A percentile compares a stretch with the other conserved stretches of the same genome.
phyloP scores from a whole-genome alignment of 768 basidiomycete species.

The Lentinula edodes region DNA sequence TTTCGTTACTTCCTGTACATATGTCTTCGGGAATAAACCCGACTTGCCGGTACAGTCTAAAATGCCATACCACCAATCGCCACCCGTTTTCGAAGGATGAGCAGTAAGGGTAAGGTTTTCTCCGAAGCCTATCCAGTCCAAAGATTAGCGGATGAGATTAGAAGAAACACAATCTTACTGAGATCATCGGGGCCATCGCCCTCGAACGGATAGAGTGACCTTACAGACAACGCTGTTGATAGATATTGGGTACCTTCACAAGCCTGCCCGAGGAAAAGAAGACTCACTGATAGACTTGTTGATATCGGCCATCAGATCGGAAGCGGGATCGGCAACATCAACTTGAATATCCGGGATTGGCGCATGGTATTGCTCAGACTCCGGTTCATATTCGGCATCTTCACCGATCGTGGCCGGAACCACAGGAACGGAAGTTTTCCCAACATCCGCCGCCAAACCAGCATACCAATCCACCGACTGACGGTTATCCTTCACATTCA shows the following conservation, averaged over 20 bases:
- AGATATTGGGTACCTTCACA: not conserved
- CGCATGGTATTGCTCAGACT: slow-evolving; percentile 13
- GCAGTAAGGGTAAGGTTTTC: slow-evolving; percentile 76
- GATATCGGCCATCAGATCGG: slow-evolving; percentile 66
- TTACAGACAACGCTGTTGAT: slow-evolving; percentile 59
- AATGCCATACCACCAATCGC: slow-evolving; percentile 94
- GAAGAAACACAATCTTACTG: slow-evolving; percentile 40
- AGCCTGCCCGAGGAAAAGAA: not conserved
- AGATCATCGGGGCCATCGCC: slow-evolving; percentile 88
- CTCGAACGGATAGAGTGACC: slow-evolving; percentile 80
- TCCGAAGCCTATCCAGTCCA: slow-evolving; percentile 54
- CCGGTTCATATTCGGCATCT: slow-evolving; percentile 30
- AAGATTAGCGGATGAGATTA: not conserved
- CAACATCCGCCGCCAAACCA: slow-evolving; percentile 73
- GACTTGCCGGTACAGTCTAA: slow-evolving; percentile 55
- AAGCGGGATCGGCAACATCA: slow-evolving; percentile 31
- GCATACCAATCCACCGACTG: slow-evolving; percentile 92
- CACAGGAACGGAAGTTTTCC: slow-evolving; percentile 26
- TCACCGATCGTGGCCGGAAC: slow-evolving; percentile 56
- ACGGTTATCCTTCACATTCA: slow-evolving; percentile 40
- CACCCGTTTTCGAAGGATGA: slow-evolving; percentile 78
- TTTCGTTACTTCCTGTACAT: slow-evolving; percentile 67
- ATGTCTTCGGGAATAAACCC: slow-evolving; percentile 90
- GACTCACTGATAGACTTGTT: slow-evolving; percentile 57
- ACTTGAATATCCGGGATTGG: slow-evolving; percentile 54